Evolutionary conservation across 2,329 filamentous ascomycete species (phyloP).

Genomic region (Fusarium siculi): DNA sequence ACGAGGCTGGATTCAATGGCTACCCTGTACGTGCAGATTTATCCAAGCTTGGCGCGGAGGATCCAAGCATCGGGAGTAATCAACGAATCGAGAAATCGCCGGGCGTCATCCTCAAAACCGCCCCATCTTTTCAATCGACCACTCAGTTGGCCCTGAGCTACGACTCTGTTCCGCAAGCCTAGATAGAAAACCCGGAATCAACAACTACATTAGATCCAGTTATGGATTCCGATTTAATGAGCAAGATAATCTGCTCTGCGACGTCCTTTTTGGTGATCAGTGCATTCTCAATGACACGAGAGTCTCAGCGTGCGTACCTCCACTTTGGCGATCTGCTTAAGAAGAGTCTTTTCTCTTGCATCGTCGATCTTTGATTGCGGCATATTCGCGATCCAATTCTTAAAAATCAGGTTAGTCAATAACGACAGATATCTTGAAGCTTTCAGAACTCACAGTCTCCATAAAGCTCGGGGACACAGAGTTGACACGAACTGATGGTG

Average conservation of each 20-base stretch:
- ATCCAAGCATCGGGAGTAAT: background rate
- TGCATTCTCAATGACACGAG: rapidly evolving
- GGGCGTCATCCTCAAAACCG: no score
- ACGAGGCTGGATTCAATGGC: background rate
- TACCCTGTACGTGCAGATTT: background rate
- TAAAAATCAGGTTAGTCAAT: rapidly evolving
- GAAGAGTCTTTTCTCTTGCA: slow-evolving; percentile 2
- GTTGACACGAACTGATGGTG: slow-evolving; percentile 5
- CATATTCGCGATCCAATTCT: slow-evolving; percentile 8
- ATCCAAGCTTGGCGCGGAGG: background rate
- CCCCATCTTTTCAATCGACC: background rate
- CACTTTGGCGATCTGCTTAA: slow-evolving; percentile 1
- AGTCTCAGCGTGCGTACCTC: background rate
- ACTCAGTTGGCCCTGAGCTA: rapidly evolving
- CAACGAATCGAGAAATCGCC: background rate
- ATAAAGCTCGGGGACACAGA: slow-evolving; percentile 15
- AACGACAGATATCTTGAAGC: rapidly evolving
- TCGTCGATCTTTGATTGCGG: slow-evolving; percentile 4
- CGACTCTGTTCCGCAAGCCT: rapidly evolving
- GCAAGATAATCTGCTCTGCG: background rate
- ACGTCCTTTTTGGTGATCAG: background rate
- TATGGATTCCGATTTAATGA: background rate
- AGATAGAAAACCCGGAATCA: slow-evolving; percentile 6
- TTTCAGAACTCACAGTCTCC: background rate
- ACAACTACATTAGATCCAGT: slow-evolving; percentile 7